These are phyloP conservation scores for Colletotrichum melonis DNA, from an alignment of 2,329 filamentous ascomycete genomes.

Conservation along the genomic window DNA sequence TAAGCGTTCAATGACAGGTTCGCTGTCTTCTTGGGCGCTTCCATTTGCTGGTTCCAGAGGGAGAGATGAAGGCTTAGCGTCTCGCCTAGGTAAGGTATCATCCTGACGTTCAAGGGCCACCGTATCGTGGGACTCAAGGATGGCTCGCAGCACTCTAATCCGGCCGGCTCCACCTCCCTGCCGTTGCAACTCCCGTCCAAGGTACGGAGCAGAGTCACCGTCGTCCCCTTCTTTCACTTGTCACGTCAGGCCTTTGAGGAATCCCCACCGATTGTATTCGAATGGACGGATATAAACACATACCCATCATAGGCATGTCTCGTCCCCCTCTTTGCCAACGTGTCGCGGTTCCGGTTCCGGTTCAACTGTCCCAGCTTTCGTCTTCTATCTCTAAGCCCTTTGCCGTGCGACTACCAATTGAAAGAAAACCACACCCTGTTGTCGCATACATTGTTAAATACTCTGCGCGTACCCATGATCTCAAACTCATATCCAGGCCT, in stretches of 20 bases:
- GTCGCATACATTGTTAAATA: not conserved
- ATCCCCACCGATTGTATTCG: not conserved
- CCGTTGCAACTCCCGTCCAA: conserved; percentile 6
- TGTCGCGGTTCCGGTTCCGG: not conserved
- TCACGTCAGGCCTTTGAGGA: not conserved
- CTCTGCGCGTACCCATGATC: not conserved
- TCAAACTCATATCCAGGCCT: not conserved
- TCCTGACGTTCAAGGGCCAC: not conserved
- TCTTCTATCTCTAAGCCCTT: not conserved
- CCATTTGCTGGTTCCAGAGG: not conserved
- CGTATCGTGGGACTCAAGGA: not conserved
- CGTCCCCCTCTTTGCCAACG: not conserved
- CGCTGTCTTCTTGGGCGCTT: not conserved
- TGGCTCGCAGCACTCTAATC: conserved; percentile 8
- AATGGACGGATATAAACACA: not conserved
- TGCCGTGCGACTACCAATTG: no score
- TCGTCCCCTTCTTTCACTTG: not conserved
- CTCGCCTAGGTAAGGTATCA: not conserved
- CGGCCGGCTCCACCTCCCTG: conserved; percentile 25
- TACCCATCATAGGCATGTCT: not conserved
- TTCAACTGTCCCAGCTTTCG: not conserved
- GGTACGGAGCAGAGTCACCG: no score
- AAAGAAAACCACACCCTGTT: not conserved
- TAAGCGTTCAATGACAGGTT: not conserved
- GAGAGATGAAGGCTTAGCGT: conserved; percentile 17